Base-by-base conservation (phyloP, 139 green algal species). In the Choricystis sp. region DNA sequence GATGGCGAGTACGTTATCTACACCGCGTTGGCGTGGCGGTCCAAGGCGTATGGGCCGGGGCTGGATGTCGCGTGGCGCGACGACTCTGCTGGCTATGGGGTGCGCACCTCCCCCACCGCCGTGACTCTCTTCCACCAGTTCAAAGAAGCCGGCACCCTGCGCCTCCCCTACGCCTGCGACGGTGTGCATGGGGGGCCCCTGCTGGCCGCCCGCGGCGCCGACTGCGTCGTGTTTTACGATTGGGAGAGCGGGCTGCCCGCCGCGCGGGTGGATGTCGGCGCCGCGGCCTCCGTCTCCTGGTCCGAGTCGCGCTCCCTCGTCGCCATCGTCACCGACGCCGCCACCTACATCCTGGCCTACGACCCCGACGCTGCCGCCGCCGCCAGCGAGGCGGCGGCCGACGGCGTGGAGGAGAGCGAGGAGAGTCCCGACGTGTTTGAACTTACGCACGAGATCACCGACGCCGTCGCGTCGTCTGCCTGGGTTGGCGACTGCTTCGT, bases 1-100 rank as follows among this genome's bases (percentile, higher is more conserved):
- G 92, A 98, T 66, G 92, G 92, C 56, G 91, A 98, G 78, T 99
- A 95, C 70, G 87, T 98, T 56, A 90, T 98, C 67, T 99, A 99
- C 84, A 99, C 93, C 1, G 93, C 93, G 0, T 79, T 99, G 28
- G 93, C 93, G 0, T 99, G 93, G 93, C 79, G 93, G n/a, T 98
- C 98, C 81, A 96, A 97, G 79, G 81, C 72, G 21, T 99, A 97
- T 69, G 93, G 93, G 24, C 66, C 62, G 31, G 76, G 85, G 0
- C 73, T 92, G 31, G 89, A 98, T 66, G 96, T 98, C 78, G 87
- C 82, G 20, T 99, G 93, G 93, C 86, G 79, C 56, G 66, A 74
- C 1, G 93, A 98, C 68, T 78, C 79, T 30, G 94, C 82, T 61
- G 85, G 94, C 52, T 99, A 83, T 68, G 93, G 88, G 72, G 60